Base-by-base conservation (phyloP, 768 basidiomycete species). In the Termitomyces sp. region DNA sequence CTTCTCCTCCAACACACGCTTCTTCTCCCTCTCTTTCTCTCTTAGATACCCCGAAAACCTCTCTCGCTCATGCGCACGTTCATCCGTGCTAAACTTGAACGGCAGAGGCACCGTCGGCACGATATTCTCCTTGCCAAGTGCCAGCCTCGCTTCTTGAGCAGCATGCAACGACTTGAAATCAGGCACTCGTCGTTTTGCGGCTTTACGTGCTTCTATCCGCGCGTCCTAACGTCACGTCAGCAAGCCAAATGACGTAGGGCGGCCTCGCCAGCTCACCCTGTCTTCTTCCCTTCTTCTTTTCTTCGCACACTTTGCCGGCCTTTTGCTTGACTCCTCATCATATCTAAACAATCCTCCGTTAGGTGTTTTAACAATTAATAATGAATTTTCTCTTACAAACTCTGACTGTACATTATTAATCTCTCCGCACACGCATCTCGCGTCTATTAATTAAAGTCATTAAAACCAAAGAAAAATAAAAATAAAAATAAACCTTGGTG, bases 31-130 rank as follows among this genome's bases (percentile, higher is more conserved):
- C 65, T 87, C 84, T 56, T 81, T 82, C 64, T 76, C 80, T 58
- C 74, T 73, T 28, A 87, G 63, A 66, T 68, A 73, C 58, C 75
- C 77, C 45, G 90, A 85, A 66, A 85, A 90, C 71, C 74, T 74
- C 63, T 77, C 81, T 48, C 87, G 77, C 64, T 88, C 85, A 60
- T 73, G 76, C 56, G 80, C 77, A 35, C 88, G 78, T 15, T 65
- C 67, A 35, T 82, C 81, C 6, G 85, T 88, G 54, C 66, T 71
- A 57, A 87, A 73, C 52, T 69, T 62, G 40, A 81, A 71, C 10
- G 78, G 70, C 11, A 69, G 63, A 11, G 83, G 83, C 4, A 82
- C 63, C 2, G 74, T 73, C 24, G 80, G 81, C 47, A 71, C 72
- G 19, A 78, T 62, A 30, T 77, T 76, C 58, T 75, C 77, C 60